phyloP scores from a whole-genome alignment of 1,139 yeast genomes.

The Yamadazyma membranifaciens region DNA sequence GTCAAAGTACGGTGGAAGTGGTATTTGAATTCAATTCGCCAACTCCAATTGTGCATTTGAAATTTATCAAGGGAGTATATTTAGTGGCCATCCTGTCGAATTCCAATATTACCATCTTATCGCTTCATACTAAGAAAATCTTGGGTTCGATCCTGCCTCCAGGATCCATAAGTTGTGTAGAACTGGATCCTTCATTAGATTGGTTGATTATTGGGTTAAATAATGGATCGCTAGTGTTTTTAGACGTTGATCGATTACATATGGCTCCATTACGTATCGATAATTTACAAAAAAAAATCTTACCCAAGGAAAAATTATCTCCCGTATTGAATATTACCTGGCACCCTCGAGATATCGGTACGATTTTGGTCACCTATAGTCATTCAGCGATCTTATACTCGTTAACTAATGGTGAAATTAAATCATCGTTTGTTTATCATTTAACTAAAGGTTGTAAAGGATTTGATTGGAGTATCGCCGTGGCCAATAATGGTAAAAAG shows the following conservation, averaged over 20 bases:
- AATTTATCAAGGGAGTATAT: conserved; percentile 78
- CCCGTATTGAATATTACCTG: conserved; percentile 68
- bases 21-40: conserved; percentile 54
- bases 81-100: conserved; percentile 61
- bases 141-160: conserved; percentile 57
- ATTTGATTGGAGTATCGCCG: conserved; percentile 28
- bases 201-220: conserved; percentile 80
- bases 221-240: conserved; percentile 73
- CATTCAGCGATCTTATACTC: conserved; percentile 72
- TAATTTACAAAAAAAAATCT: conserved; percentile 62
- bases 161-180: conserved; percentile 64
- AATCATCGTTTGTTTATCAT: conserved; percentile 56
- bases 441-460: conserved; percentile 37
- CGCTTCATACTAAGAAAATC: conserved; percentile 62
- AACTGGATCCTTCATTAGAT: conserved; percentile 82
- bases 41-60: conserved; percentile 52
- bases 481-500: conserved; percentile 44
- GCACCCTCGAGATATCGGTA: conserved; percentile 90
- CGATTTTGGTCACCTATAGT: conserved; percentile 69
- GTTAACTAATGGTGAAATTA: conserved; percentile 56
- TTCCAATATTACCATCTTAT: conserved; percentile 61
- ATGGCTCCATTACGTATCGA: conserved; percentile 67
- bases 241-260: conserved; percentile 76
- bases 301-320: conserved; percentile 50
- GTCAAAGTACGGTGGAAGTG: conserved; percentile 80